phyloP scores from a whole-genome alignment of 495 filamentous ascomycete species.

The Talaromyces nanjingensis region DNA sequence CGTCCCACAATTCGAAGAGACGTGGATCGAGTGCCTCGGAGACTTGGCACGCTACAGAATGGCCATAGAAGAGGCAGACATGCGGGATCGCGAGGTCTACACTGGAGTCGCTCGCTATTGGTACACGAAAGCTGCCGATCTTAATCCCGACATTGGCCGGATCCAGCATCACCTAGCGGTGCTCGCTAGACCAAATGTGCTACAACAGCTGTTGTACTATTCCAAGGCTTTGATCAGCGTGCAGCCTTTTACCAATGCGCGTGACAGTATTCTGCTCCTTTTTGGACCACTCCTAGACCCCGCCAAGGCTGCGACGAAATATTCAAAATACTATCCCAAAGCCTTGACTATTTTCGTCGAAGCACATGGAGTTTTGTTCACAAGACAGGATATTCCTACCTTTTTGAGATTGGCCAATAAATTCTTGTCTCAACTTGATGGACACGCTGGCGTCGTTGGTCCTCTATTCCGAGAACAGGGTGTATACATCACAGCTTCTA shows the following conservation, averaged over 20 bases:
- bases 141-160: conserved; percentile 60
- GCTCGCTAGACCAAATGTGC: conserved; percentile 64
- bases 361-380: conserved; percentile 61
- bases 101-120: conserved; percentile 67
- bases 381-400: conserved; percentile 35
- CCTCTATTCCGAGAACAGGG: too few relatives aligned
- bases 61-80: conserved; percentile 70
- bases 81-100: conserved; percentile 71
- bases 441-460: conserved; percentile 51
- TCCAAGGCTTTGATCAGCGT: conserved; percentile 40
- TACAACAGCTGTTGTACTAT: conserved; percentile 75
- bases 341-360: conserved; percentile 51
- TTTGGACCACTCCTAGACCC: too few relatives aligned
- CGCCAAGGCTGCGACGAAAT: too few relatives aligned
- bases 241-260: conserved; percentile 51
- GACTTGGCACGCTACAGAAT: conserved; percentile 66
- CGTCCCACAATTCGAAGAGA: conserved; percentile 68
- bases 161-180: conserved; percentile 84
- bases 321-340: too few relatives aligned
- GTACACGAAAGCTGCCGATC: conserved; percentile 75
- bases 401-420: conserved; percentile 40
- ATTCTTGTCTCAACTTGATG: conserved; percentile 48
- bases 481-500: too few relatives aligned
- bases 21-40: too few relatives aligned
- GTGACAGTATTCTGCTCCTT: too few relatives aligned